phyloP scores from a whole-genome alignment of 768 basidiomycete genomes.

The Ramaria rubella region DNA sequence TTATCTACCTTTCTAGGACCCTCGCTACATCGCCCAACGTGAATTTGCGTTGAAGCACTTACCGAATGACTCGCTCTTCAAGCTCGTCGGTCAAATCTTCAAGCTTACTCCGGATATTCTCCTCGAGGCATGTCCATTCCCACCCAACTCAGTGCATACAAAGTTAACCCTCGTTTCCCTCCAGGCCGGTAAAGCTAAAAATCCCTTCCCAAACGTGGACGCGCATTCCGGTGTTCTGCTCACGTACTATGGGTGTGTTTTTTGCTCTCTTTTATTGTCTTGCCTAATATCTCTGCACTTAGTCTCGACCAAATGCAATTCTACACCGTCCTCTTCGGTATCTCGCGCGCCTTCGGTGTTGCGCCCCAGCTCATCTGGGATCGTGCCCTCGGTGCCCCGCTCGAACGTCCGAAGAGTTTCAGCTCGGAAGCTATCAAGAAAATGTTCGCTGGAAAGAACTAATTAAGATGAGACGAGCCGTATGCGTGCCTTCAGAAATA shows the following conservation, averaged over 20 bases:
- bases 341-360: constrained; percentile 90
- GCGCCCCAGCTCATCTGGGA: constrained; percentile 90
- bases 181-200: constrained; percentile 86
- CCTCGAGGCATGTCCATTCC: constrained; percentile 52
- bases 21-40: constrained; percentile 84
- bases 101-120: constrained; percentile 86
- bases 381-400: constrained; percentile 83
- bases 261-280: neutral
- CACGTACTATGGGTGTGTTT: constrained; percentile 57
- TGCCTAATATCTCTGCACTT: constrained; percentile 13
- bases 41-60: constrained; percentile 85
- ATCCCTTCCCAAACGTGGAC: constrained; percentile 96
- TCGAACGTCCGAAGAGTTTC: constrained; percentile 90
- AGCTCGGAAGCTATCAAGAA: constrained; percentile 74
- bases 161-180: too few relatives aligned
- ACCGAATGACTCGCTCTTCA: constrained; percentile 85
- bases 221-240: constrained; percentile 91
- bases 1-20: constrained; percentile 47
- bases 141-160: constrained; percentile 4
- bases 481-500: too few relatives aligned
- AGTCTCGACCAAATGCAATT: constrained; percentile 85
- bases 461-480: too few relatives aligned
- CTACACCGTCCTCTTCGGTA: constrained; percentile 96
- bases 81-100: constrained; percentile 86
- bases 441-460: constrained; percentile 58